phyloP scores from a whole-genome alignment of 352 stramenopile genomes.

The Phytophthora megakarya region DNA sequence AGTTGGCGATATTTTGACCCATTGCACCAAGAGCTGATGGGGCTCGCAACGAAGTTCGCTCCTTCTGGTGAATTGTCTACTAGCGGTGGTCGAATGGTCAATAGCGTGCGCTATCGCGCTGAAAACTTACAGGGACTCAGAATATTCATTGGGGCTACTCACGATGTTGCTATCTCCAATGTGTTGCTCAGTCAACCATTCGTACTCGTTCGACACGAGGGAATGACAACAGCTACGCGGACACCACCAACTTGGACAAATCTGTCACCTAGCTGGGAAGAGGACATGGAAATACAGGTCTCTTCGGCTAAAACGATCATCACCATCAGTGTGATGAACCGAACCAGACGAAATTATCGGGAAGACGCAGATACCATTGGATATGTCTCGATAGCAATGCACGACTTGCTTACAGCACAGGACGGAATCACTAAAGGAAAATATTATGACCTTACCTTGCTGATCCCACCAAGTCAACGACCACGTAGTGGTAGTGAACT shows the following conservation, averaged over 20 bases:
- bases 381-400: slow-evolving; percentile 43
- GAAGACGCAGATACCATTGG: slow-evolving; percentile 42
- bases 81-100: slow-evolving; percentile 24
- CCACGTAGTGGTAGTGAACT: neutral
- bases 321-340: slow-evolving; percentile 52
- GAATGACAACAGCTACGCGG: slow-evolving; percentile 32
- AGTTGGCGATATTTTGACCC: slow-evolving; percentile 54
- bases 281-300: slow-evolving; percentile 61
- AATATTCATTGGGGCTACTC: slow-evolving; percentile 51
- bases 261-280: slow-evolving; percentile 63
- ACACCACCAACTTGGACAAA: slow-evolving; percentile 58
- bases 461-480: slow-evolving; percentile 8
- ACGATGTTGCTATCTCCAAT: slow-evolving; percentile 44
- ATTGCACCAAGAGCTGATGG: slow-evolving; percentile 51
- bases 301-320: slow-evolving; percentile 44
- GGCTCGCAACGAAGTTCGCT: slow-evolving; percentile 26
- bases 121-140: slow-evolving; percentile 44
- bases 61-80: slow-evolving; percentile 6
- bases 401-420: slow-evolving; percentile 40
- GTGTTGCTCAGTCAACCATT: slow-evolving; percentile 56
- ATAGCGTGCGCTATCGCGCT: slow-evolving; percentile 30
- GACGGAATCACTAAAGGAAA: slow-evolving; percentile 24
- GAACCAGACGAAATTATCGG: slow-evolving; percentile 24
- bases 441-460: slow-evolving; percentile 30
- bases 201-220: slow-evolving; percentile 53